phyloP scores from a whole-genome alignment of 148 eudicot species.

The Vaccinium myrtillus region DNA sequence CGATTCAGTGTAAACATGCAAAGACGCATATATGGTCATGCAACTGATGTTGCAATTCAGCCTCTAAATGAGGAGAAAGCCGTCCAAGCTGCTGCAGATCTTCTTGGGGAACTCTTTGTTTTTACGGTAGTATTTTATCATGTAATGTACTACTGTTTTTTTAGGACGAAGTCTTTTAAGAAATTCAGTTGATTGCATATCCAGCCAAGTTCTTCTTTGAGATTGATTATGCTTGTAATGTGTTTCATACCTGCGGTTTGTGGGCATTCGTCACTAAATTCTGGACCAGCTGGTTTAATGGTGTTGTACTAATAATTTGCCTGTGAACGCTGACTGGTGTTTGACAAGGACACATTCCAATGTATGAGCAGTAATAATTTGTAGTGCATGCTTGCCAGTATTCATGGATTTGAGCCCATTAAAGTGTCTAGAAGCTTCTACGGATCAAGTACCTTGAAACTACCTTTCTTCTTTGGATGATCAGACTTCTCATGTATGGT shows the following conservation, averaged over 20 bases:
- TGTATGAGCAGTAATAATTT: not conserved
- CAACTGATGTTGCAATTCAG: constrained; percentile 84
- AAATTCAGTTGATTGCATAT: constrained; percentile 6
- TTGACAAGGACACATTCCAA: not conserved
- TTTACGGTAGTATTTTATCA: constrained; percentile 51
- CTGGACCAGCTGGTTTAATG: not conserved
- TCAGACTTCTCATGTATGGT: not conserved
- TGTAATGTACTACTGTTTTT: not conserved
- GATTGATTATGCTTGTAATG: not conserved
- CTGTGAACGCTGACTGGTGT: not conserved
- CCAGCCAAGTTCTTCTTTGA: not conserved
- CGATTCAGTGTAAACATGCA: constrained; percentile 70
- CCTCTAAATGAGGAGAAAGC: constrained; percentile 90
- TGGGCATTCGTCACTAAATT: not conserved
- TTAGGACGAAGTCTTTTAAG: not conserved
- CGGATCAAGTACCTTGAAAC: not conserved
- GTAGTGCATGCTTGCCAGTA: not conserved
- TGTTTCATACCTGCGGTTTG: not conserved
- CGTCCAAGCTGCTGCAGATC: constrained; percentile 90
- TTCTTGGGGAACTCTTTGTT: constrained; percentile 80
- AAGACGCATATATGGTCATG: constrained; percentile 79
- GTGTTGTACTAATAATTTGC: not conserved
- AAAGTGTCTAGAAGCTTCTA: not conserved
- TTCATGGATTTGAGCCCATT: not conserved
- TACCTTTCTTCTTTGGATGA: not conserved